Evolutionary conservation across 495 filamentous ascomycete species (phyloP).

Genomic region (Geoglossum glabrum): DNA sequence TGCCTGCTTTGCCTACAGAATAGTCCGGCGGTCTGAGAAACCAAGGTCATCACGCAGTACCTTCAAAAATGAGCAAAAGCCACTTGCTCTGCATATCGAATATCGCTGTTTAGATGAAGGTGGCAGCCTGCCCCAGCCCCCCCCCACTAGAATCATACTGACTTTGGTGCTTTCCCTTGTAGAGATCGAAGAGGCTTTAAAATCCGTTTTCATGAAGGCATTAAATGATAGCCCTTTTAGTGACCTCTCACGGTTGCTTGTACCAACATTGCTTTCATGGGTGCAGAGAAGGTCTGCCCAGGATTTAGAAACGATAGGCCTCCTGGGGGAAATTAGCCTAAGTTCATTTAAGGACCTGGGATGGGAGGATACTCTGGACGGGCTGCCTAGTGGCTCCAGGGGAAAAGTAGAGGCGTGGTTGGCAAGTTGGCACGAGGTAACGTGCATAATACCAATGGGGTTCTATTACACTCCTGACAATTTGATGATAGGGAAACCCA

Average conservation of each 20-base stretch:
- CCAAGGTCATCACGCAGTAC: conserved; percentile 19
- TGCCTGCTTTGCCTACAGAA: conserved; percentile 47
- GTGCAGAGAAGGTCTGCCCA: conserved; percentile 32
- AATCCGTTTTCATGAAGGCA: conserved; percentile 9
- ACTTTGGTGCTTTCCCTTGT: background rate
- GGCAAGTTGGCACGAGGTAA: conserved; percentile 12
- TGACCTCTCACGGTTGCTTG: conserved; percentile 27
- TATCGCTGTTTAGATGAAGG: conserved; percentile 62
- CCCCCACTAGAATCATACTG: background rate
- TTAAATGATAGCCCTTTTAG: conserved; percentile 22
- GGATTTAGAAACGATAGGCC: conserved; percentile 37
- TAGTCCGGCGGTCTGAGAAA: conserved; percentile 26
- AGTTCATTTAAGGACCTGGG: conserved; percentile 12
- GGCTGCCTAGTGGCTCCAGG: conserved; percentile 17
- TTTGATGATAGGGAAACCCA: background rate
- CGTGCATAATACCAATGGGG: background rate
- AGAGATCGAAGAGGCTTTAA: conserved; percentile 31
- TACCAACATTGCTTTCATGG: conserved; percentile 27
- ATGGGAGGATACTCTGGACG: conserved; percentile 17
- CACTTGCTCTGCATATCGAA: conserved; percentile 47
- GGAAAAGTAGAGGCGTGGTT: conserved; percentile 11
- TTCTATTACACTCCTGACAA: background rate
- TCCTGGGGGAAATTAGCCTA: conserved; percentile 25
- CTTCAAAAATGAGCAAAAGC: conserved; percentile 24
- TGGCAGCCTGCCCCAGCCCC: background rate